These are phyloP conservation scores for Pestalotiopsis sp. DNA, from an alignment of 2,329 filamentous ascomycete species.

Conservation along the genomic window DNA sequence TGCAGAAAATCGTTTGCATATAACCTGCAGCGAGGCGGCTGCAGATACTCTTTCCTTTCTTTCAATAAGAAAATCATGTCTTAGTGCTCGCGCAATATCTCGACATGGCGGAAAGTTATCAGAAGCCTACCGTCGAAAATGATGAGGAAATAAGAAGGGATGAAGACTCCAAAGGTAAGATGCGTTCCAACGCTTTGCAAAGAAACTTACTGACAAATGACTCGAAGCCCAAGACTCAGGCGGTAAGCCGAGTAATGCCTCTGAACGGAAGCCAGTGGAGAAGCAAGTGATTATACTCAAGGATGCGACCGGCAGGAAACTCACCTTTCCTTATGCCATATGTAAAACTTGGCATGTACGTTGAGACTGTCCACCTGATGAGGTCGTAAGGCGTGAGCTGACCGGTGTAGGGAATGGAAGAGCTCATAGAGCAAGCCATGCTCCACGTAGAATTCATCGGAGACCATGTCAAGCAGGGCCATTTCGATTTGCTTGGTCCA, in stretches of 20 bases:
- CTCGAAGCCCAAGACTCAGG: not conserved
- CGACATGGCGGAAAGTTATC: not conserved
- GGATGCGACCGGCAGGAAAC: not conserved
- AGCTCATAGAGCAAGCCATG: conserved; percentile 79
- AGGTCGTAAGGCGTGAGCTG: not conserved
- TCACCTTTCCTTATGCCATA: not conserved
- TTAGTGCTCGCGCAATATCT: not conserved
- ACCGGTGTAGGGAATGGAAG: conserved; percentile 70
- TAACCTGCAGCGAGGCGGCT: not conserved
- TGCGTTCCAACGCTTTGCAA: not conserved
- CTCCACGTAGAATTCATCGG: conserved; percentile 75
- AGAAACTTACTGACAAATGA: not conserved
- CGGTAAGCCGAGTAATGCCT: not conserved
- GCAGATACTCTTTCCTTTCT: not conserved
- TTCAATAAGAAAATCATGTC: not conserved
- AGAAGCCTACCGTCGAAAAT: not conserved
- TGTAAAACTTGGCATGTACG: not conserved
- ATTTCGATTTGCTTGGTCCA: conserved; percentile 74
- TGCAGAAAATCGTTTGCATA: not conserved
- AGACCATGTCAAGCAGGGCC: conserved; percentile 71
- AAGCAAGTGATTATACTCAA: not conserved
- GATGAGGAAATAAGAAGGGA: not conserved
- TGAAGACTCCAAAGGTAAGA: not conserved
- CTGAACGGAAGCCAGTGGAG: not conserved
- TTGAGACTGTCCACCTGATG: not conserved